These are phyloP conservation scores for Xylariaceae sp. DNA, from an alignment of 2,329 filamentous ascomycete species.

Conservation along the genomic window DNA sequence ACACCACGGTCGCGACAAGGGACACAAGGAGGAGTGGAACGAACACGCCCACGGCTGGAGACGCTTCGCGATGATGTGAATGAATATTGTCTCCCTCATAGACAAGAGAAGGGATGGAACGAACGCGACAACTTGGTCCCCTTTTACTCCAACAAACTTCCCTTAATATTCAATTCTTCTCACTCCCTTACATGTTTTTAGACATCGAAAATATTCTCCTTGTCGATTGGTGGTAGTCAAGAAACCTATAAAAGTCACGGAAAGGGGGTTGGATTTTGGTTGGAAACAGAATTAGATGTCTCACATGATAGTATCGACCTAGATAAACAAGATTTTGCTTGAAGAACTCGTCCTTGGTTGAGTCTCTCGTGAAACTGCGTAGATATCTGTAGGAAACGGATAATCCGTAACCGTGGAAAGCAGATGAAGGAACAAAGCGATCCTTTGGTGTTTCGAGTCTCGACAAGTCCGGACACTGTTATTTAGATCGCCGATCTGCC, in stretches of 20 bases:
- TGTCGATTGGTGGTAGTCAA: too few relatives aligned
- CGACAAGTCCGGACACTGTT: not conserved
- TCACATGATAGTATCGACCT: too few relatives aligned
- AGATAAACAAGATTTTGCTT: too few relatives aligned
- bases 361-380: too few relatives aligned
- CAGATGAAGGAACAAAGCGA: too few relatives aligned
- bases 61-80: constrained; percentile 8
- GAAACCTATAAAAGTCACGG: too few relatives aligned
- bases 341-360: too few relatives aligned
- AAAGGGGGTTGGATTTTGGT: too few relatives aligned
- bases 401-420: too few relatives aligned
- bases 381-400: too few relatives aligned
- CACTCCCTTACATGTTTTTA: constrained; percentile 5
- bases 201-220: not conserved
- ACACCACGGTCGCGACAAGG: not conserved
- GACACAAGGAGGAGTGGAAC: not conserved
- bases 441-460: too few relatives aligned
- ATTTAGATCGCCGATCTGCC: not conserved
- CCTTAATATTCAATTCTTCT: constrained; percentile 11
- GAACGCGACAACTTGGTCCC: not conserved
- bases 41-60: not conserved
- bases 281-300: too few relatives aligned
- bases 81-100: not conserved
- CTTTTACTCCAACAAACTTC: not conserved
- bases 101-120: not conserved